Percentiles rank a stretch among this genome's conserved stretches.
phyloP scores from a whole-genome alignment of 1,284 basidiomycete genomes.

The Malassezia furfur region DNA sequence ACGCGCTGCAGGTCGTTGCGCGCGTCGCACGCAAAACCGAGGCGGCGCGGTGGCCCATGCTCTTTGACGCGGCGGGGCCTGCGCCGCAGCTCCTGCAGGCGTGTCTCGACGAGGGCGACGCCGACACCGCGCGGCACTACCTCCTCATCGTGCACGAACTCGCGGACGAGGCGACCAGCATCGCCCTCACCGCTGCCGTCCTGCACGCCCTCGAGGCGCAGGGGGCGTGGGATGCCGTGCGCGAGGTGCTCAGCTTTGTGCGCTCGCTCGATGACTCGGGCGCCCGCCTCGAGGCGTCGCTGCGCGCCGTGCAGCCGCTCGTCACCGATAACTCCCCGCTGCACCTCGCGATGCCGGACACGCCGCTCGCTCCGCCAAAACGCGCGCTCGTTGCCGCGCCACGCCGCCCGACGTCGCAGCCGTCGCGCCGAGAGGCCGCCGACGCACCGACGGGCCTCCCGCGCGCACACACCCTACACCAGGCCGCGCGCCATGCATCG shows the following conservation, averaged over 20 bases:
- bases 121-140: constrained; percentile 86
- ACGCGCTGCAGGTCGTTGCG: constrained; percentile 81
- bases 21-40: constrained; percentile 95
- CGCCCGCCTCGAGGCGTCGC: background rate
- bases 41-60: constrained; percentile 73
- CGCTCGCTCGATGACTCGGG: constrained; percentile 6
- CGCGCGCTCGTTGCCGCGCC: background rate
- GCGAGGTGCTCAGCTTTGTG: constrained; percentile 7
- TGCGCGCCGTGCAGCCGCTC: background rate
- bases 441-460: background rate
- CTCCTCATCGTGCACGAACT: constrained; percentile 85
- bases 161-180: constrained; percentile 63
- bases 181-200: constrained; percentile 55
- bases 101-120: constrained; percentile 64
- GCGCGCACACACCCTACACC: constrained; percentile 3
- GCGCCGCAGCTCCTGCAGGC: constrained; percentile 82
- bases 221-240: background rate
- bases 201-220: background rate
- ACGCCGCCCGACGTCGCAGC: background rate
- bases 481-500: constrained; percentile 13
- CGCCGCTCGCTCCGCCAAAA: background rate
- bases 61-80: constrained; percentile 82
- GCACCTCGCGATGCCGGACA: background rate
- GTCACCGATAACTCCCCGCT: background rate
- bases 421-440: background rate